phyloP scores from a whole-genome alignment of 2,329 filamentous ascomycete genomes.

The Nannizziopsis arthrosporioides region DNA sequence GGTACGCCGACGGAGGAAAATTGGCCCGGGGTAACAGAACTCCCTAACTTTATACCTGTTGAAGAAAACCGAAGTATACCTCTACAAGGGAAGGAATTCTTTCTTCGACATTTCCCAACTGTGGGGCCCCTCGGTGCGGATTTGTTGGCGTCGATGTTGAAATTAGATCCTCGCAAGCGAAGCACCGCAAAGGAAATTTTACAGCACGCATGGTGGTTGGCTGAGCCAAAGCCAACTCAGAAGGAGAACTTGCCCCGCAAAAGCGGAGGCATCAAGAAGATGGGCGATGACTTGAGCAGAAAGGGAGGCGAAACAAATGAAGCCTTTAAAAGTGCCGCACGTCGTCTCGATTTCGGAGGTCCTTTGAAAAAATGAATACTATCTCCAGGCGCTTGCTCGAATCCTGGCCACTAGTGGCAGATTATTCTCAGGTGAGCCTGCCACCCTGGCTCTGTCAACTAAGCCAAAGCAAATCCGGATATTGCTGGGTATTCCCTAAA shows the following conservation, averaged over 20 bases:
- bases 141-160: slow-evolving; percentile 71
- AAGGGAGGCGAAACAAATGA: slow-evolving; percentile 57
- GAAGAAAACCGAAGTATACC: slow-evolving; percentile 46
- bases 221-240: slow-evolving; percentile 68
- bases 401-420: no score
- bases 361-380: slow-evolving; percentile 17
- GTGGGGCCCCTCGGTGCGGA: slow-evolving; percentile 76
- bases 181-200: slow-evolving; percentile 68
- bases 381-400: neutral
- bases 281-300: slow-evolving; percentile 72
- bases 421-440: no score
- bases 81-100: slow-evolving; percentile 55
- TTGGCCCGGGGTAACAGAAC: slow-evolving; percentile 79
- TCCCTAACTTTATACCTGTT: slow-evolving; percentile 69
- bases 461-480: no score
- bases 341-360: slow-evolving; percentile 65
- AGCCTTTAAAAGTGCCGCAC: slow-evolving; percentile 59
- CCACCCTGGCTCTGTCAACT: no score
- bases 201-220: slow-evolving; percentile 74
- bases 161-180: slow-evolving; percentile 74
- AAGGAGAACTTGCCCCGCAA: slow-evolving; percentile 74
- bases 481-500: no score
- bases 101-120: slow-evolving; percentile 63
- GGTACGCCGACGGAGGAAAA: slow-evolving; percentile 88
- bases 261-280: slow-evolving; percentile 57